Percentiles rank a stretch among this genome's conserved stretches.
Evolutionary conservation across 1,284 basidiomycete genomes (phyloP).

Genomic region (Amylostereum chailletii): DNA sequence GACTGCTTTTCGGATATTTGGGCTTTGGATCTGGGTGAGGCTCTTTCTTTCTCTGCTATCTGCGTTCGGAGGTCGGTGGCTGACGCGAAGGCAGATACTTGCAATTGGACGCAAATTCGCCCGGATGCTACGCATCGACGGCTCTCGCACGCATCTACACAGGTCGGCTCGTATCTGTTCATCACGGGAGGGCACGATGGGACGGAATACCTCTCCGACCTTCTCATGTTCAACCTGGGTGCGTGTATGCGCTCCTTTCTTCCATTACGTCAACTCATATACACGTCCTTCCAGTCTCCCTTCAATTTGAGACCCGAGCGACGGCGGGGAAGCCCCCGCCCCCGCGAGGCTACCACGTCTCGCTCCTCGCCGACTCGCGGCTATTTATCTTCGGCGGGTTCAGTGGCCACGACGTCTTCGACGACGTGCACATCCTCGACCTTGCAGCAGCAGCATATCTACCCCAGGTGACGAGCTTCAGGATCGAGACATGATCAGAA

Average conservation of each 20-base stretch:
- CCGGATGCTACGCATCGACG: conserved; percentile 54
- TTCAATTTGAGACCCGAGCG: conserved; percentile 55
- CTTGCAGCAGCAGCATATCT: conserved; percentile 84
- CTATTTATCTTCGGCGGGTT: conserved; percentile 86
- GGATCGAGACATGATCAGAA: conserved; percentile 28
- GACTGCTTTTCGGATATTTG: conserved; percentile 84
- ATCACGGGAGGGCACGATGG: conserved; percentile 86
- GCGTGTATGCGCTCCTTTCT: conserved; percentile 12
- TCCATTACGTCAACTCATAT: conserved; percentile 17
- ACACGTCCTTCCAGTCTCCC: conserved; percentile 42
- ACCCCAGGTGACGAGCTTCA: conserved; percentile 84
- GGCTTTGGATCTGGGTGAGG: conserved; percentile 76
- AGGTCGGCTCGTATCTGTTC: conserved; percentile 91
- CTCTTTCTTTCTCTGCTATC: neutral
- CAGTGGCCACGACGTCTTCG: conserved; percentile 74
- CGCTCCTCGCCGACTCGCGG: conserved; percentile 76
- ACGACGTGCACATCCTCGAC: conserved; percentile 81
- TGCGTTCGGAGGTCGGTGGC: neutral
- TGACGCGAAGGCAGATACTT: conserved; percentile 40
- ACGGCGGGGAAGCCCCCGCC: conserved; percentile 65
- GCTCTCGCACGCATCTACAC: conserved; percentile 81
- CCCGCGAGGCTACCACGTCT: conserved; percentile 76
- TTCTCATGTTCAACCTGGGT: conserved; percentile 85
- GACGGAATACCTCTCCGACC: conserved; percentile 66
- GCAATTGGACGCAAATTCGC: conserved; percentile 62